phyloP scores from a whole-genome alignment of 129 eudicot species.

The Pittosporum tobira region DNA sequence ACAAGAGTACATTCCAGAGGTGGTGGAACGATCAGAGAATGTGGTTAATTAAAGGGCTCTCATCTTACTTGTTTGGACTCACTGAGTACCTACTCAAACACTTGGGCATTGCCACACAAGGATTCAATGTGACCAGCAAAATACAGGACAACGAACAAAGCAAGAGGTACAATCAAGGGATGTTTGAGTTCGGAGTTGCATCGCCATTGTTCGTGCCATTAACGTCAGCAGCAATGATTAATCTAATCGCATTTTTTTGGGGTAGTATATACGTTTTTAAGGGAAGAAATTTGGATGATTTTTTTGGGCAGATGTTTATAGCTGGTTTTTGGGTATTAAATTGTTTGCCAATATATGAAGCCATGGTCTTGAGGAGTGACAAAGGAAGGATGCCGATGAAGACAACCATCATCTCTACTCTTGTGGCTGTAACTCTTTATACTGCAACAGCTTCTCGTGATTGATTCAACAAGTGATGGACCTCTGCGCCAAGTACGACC shows the following conservation, averaged over 20 bases:
- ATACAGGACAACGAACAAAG: slow-evolving; percentile 51
- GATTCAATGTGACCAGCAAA: slow-evolving; percentile 77
- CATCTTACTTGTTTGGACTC: slow-evolving; percentile 40
- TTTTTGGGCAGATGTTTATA: slow-evolving; percentile 34
- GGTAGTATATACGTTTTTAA: slow-evolving; percentile 18
- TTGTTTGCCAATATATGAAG: slow-evolving; percentile 61
- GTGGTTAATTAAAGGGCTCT: slow-evolving; percentile 54
- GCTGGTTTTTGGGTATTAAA: slow-evolving; percentile 54
- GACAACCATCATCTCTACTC: slow-evolving; percentile 25
- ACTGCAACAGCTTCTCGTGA: slow-evolving; percentile 11
- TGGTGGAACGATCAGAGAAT: slow-evolving; percentile 82
- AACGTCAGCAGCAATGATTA: slow-evolving; percentile 47
- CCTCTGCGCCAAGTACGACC: too few relatives aligned
- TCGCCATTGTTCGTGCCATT: slow-evolving; percentile 62
- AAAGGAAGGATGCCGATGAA: slow-evolving; percentile 47
- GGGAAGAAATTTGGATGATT: slow-evolving; percentile 15
- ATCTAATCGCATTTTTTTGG: slow-evolving; percentile 28
- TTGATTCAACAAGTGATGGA: too few relatives aligned
- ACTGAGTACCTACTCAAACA: slow-evolving; percentile 28
- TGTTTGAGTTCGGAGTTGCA: slow-evolving; percentile 56
- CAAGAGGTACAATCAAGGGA: slow-evolving; percentile 63
- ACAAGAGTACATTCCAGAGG: slow-evolving; percentile 32
- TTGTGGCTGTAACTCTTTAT: slow-evolving; percentile 31
- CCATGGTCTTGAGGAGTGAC: slow-evolving; percentile 54
- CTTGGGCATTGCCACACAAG: slow-evolving; percentile 40